A percentile compares a stretch with the other conserved stretches of the same genome.
Conservation (phyloP, 495 filamentous ascomycete species). For the Penicillium canescens region DNA sequence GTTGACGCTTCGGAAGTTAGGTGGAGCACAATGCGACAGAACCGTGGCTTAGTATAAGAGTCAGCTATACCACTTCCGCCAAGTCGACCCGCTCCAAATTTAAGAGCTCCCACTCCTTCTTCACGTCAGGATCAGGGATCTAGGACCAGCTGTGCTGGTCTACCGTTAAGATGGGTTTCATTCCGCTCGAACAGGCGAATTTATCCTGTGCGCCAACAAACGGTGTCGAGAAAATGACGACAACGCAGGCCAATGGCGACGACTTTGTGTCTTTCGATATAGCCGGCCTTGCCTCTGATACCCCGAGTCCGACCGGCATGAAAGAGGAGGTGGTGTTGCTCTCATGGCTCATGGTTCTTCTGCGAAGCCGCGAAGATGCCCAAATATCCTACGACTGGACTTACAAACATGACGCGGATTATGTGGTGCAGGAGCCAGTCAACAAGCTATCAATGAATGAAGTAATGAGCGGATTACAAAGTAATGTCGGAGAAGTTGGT, state of each 20-base stretch:
- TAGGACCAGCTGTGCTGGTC: constrained; percentile 13
- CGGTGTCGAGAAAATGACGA: not conserved
- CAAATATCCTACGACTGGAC: constrained; percentile 40
- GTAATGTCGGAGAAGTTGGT: constrained; percentile 17
- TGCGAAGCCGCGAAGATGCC: constrained; percentile 38
- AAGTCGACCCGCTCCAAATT: constrained; percentile 2
- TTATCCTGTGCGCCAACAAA: constrained; percentile 4
- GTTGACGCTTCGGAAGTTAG: constrained; percentile 1
- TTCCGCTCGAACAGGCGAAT: constrained; percentile 15
- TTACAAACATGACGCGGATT: constrained; percentile 15
- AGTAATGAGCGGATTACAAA: constrained; percentile 27
- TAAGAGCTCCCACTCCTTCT: constrained; percentile 4
- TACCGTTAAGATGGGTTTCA: constrained; percentile 29
- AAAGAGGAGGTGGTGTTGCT: constrained; percentile 40
- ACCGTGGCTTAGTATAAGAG: constrained; percentile 16
- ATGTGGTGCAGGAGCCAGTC: not conserved
- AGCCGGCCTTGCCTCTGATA: constrained; percentile 17
- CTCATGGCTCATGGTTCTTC: constrained; percentile 45
- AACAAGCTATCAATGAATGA: constrained; percentile 21
- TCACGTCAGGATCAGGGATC: constrained; percentile 6
- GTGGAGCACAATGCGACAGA: constrained; percentile 7
- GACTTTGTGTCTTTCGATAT: constrained; percentile 19
- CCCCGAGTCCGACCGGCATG: constrained; percentile 24
- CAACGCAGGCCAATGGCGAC: constrained; percentile 5
- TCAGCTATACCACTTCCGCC: constrained; percentile 14